These are phyloP conservation scores for Dactylellina cionopaga DNA, from an alignment of 2,329 filamentous ascomycete species.

Conservation along the genomic window DNA sequence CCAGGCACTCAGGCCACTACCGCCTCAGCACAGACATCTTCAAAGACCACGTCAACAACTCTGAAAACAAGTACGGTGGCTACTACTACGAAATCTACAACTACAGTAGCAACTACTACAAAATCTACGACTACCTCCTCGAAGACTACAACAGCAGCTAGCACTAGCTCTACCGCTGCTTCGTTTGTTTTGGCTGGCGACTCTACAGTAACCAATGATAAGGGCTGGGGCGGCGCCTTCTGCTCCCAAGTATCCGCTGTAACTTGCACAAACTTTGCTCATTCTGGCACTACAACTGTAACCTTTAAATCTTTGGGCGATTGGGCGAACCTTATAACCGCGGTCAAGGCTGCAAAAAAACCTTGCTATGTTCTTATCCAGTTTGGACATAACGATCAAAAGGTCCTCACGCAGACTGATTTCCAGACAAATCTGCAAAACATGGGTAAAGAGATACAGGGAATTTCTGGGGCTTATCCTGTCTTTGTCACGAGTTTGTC, in stretches of 20 bases:
- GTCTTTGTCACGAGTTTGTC: constrained; percentile 19
- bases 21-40: neutral
- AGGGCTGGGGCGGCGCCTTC: constrained; percentile 24
- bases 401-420: constrained; percentile 2
- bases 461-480: constrained; percentile 4
- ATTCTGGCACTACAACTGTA: constrained; percentile 18
- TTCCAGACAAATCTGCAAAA: constrained; percentile 25
- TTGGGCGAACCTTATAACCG: constrained; percentile 20
- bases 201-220: constrained; percentile 28
- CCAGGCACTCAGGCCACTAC: constrained; percentile 3
- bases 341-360: constrained; percentile 12
- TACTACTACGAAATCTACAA: neutral
- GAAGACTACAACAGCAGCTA: constrained; percentile 10
- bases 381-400: constrained; percentile 28
- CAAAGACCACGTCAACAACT: neutral
- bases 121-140: constrained; percentile 2
- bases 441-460: constrained; percentile 22
- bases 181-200: constrained; percentile 17
- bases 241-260: constrained; percentile 10
- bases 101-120: neutral
- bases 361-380: constrained; percentile 20
- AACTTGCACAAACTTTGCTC: constrained; percentile 18
- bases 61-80: neutral
- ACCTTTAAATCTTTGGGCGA: constrained; percentile 18
- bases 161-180: neutral